Evolutionary conservation across 129 eudicot species (phyloP).

Genomic region (Saposhnikovia divaricata): DNA sequence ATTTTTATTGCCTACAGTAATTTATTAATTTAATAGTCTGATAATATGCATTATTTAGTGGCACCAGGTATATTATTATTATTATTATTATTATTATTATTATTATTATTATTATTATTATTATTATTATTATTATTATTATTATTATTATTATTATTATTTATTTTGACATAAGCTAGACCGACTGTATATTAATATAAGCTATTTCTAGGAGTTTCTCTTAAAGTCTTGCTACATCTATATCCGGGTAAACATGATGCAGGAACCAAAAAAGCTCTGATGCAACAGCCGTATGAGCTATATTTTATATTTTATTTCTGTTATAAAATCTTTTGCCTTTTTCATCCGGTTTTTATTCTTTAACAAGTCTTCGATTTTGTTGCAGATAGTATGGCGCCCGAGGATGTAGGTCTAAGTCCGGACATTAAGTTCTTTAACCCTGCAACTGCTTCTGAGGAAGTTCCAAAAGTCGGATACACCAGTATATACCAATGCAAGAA

Average conservation of each 20-base stretch:
- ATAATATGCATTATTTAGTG: background rate
- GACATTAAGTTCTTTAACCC: constrained; percentile 56
- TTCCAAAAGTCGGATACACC: constrained; percentile 52
- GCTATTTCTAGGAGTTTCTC: background rate
- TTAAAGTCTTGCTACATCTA: background rate
- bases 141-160: background rate
- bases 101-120: background rate
- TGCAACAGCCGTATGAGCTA: background rate
- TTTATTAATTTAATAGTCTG: background rate
- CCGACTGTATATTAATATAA: background rate
- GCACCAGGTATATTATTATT: background rate
- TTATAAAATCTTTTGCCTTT: background rate
- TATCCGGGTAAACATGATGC: background rate
- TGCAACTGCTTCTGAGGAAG: constrained; percentile 23
- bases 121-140: background rate
- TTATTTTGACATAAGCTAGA: background rate
- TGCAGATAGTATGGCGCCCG: constrained; percentile 65
- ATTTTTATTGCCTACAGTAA: background rate
- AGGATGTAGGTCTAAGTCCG: constrained; percentile 62
- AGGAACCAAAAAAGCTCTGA: background rate
- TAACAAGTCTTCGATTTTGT: constrained; percentile 7
- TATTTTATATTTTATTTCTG: background rate
- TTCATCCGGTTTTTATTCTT: background rate
- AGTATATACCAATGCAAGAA: constrained; percentile 51
- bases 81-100: background rate